These are phyloP conservation scores for Fusarium subtropicale DNA, from an alignment of 2,329 filamentous ascomycete species.

Conservation along the genomic window DNA sequence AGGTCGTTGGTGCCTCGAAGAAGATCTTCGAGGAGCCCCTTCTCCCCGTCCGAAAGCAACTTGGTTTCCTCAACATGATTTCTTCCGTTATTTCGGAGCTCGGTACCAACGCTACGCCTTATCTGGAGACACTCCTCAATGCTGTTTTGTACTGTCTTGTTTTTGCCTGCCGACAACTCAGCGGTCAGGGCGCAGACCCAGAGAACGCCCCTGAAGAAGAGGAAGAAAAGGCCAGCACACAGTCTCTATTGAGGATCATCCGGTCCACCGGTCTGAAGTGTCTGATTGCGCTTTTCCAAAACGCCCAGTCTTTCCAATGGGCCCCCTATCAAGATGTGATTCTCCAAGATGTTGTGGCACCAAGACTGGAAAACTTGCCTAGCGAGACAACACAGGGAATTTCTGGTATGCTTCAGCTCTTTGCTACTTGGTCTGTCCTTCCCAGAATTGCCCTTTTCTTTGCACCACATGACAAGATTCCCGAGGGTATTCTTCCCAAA, in stretches of 20 bases:
- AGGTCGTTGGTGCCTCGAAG: constrained; percentile 65
- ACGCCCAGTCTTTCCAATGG: constrained; percentile 78
- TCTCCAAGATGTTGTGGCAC: constrained; percentile 79
- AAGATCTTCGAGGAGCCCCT: constrained; percentile 68
- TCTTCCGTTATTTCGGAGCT: constrained; percentile 87
- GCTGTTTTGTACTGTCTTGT: constrained; percentile 85
- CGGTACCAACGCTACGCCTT: constrained; percentile 76
- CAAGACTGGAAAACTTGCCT: constrained; percentile 81
- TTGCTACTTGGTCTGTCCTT: constrained; percentile 82
- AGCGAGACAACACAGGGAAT: constrained; percentile 90
- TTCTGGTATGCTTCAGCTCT: constrained; percentile 82
- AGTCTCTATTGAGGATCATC: constrained; percentile 73
- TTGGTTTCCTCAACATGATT: constrained; percentile 92
- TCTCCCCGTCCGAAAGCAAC: constrained; percentile 79
- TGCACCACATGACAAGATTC: constrained; percentile 54
- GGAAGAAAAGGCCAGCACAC: constrained; percentile 58
- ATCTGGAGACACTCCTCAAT: constrained; percentile 76
- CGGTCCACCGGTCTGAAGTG: constrained; percentile 84
- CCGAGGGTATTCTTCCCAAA: constrained; percentile 74
- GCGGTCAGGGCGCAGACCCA: constrained; percentile 52
- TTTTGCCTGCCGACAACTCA: constrained; percentile 71
- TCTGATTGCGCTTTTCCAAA: constrained; percentile 80
- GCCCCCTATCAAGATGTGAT: constrained; percentile 75
- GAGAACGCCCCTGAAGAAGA: constrained; percentile 55
- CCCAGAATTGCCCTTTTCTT: constrained; percentile 76